Evolutionary conservation across 192 early-diverging fungal genomes (phyloP), one percentile per base, ranked within the genome.

Genomic region (Coemansia sp.): DNA sequence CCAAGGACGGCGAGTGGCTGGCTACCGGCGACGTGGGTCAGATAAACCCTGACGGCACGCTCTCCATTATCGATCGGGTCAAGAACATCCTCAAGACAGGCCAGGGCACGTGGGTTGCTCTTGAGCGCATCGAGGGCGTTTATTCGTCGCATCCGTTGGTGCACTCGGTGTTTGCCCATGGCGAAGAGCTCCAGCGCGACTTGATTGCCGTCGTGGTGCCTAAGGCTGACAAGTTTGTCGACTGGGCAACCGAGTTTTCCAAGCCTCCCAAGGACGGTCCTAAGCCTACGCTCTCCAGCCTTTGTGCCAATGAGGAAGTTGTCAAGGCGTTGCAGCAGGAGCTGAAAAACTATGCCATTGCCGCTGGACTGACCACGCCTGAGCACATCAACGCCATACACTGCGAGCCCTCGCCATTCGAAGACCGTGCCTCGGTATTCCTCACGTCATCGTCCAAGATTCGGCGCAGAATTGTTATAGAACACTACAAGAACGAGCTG

Each of bases 401-500:
- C 63, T 70, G 96, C 12, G 86, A 87, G 14, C 54, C 86, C 15
- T 80, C 85, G 21, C 74, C 81, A 18, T 94, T 96, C 58, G 71
- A 84, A 0, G 71, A 88, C 26, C 86, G 89, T 4, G 79, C 73
- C 58, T 82, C 83, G 31, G 85, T 85, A 44, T 67, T 98, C 15
- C 73, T 89, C 25, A 96, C 94, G 0, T 90, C 93, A 5, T 91
- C 93, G 1, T 88, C 92, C 82, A 96, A 96, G 82, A 64, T 93
- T 38, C 92, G 91, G 68, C 83, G 70, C 37, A 36, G 26, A 2
- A 31, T 26, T 10, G 90, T 67, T 73, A 23, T 38, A n/a, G 48
- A 71, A 24, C 42, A 68, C 40, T 88, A 86, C 76, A 47, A 81
- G 25, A 44, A 56, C 10, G 31, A 64, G n/a, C 52, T 90, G 24